A percentile compares a stretch with the other conserved stretches of the same genome.
Conservation (phyloP, 78 protist genomes). For the Dictyostelium brefeldianum region DNA sequence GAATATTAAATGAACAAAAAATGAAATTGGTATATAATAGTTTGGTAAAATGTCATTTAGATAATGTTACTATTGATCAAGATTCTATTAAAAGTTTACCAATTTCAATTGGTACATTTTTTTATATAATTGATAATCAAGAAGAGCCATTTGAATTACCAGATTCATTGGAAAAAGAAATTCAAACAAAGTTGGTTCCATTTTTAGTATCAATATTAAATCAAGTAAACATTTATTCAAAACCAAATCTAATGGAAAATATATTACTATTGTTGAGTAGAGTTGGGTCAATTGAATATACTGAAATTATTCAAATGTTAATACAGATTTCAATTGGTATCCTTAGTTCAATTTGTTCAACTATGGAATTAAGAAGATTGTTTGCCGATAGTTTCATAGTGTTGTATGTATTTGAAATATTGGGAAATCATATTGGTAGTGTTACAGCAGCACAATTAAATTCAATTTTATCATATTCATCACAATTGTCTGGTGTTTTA, state of each 20-base stretch:
- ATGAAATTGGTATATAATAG: background rate
- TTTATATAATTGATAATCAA: background rate
- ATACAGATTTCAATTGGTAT: background rate
- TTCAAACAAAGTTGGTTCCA: background rate
- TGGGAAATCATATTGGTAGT: background rate
- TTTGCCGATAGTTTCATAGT: background rate
- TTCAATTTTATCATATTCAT: background rate
- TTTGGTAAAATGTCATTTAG: background rate
- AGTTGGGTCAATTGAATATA: background rate
- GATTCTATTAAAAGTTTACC: background rate
- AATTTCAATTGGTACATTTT: background rate
- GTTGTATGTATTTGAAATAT: background rate
- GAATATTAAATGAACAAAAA: background rate
- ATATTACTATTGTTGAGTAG: background rate
- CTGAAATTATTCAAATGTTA: background rate
- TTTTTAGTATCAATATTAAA: conserved; percentile 10
- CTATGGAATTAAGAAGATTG: background rate
- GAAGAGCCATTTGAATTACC: background rate
- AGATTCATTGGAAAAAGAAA: background rate
- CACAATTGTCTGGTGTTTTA: background rate
- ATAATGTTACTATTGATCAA: background rate
- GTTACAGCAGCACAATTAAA: background rate
- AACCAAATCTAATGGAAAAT: conserved; percentile 16
- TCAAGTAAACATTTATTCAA: conserved; percentile 7
- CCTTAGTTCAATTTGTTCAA: background rate